Conservation (phyloP, 1,139 yeast species). For the Williopsis jadinii region DNA sequence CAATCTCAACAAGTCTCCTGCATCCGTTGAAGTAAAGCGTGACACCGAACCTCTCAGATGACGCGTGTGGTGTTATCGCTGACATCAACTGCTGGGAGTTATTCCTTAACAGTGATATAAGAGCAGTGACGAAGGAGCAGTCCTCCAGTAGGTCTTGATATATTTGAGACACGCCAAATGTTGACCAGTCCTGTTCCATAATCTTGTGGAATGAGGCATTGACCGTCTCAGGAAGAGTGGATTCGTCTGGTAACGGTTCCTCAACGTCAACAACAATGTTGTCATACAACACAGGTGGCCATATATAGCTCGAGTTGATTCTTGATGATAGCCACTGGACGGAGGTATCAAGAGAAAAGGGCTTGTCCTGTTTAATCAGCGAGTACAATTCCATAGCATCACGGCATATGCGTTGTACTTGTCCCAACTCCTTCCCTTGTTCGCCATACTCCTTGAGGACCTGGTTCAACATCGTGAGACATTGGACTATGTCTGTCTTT, state of each 20-base stretch:
- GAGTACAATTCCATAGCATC: conserved; percentile 1
- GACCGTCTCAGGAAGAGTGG: conserved; percentile 1
- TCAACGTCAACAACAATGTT: not conserved
- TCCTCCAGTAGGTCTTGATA: conserved; percentile 57
- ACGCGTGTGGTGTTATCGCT: conserved; percentile 27
- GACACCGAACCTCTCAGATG: conserved; percentile 32
- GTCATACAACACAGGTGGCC: conserved; percentile 1
- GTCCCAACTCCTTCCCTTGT: not conserved
- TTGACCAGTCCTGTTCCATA: conserved; percentile 10
- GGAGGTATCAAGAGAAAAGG: conserved; percentile 21
- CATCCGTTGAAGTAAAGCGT: conserved; percentile 54
- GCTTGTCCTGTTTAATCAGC: conserved; percentile 2
- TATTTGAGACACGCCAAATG: conserved; percentile 26
- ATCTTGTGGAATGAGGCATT: too few relatives aligned
- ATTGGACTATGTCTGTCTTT: not conserved
- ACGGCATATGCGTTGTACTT: conserved; percentile 3
- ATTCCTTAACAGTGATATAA: conserved; percentile 36
- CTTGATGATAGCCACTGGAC: conserved; percentile 41
- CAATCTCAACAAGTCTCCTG: conserved; percentile 41
- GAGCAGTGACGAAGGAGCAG: conserved; percentile 70
- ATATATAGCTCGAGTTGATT: not conserved
- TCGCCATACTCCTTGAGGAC: not conserved
- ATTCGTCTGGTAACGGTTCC: conserved; percentile 4
- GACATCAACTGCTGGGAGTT: conserved; percentile 16
- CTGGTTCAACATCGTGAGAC: not conserved